Percentiles rank a stretch among this genome's conserved stretches.
Evolutionary conservation across 306 rosid species (phyloP).

Genomic region (Senna tora): DNA sequence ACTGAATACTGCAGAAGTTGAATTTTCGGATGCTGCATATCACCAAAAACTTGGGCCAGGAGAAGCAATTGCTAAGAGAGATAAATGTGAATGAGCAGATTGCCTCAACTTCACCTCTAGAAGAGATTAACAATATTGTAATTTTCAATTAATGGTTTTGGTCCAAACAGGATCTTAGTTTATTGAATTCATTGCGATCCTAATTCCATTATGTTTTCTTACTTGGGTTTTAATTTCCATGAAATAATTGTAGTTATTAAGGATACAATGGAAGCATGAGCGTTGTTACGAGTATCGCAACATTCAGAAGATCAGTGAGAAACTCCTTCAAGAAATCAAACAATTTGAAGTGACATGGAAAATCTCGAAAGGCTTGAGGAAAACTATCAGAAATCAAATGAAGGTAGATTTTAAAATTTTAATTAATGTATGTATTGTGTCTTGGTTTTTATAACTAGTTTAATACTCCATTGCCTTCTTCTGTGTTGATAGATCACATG

Average conservation of each 20-base stretch:
- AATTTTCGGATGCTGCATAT: slow-evolving; percentile 33
- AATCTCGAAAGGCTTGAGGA: background rate
- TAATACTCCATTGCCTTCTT: too few relatives aligned
- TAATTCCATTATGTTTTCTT: background rate
- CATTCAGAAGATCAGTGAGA: background rate
- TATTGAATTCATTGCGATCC: background rate
- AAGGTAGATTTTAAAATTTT: slow-evolving; percentile 24
- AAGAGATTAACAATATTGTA: slow-evolving; percentile 7
- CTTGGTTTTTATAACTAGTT: too few relatives aligned
- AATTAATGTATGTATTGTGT: too few relatives aligned
- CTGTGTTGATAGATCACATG: background rate
- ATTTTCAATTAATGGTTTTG: background rate
- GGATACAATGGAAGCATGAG: background rate
- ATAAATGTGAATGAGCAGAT: background rate
- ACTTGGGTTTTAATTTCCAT: background rate
- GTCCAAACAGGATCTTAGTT: background rate
- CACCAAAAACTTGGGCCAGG: slow-evolving; percentile 22
- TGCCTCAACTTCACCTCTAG: slow-evolving; percentile 8
- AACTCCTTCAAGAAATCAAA: slow-evolving; percentile 25
- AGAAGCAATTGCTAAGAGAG: slow-evolving; percentile 27
- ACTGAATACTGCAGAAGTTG: slow-evolving; percentile 36
- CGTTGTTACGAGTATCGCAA: background rate
- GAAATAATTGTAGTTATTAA: background rate
- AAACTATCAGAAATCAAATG: slow-evolving; percentile 15
- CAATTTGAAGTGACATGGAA: slow-evolving; percentile 10